Percentiles rank a stretch among this genome's conserved stretches.
These are phyloP conservation scores for Penicillium concentricum DNA, from an alignment of 2,329 filamentous ascomycete species.

Conservation along the genomic window DNA sequence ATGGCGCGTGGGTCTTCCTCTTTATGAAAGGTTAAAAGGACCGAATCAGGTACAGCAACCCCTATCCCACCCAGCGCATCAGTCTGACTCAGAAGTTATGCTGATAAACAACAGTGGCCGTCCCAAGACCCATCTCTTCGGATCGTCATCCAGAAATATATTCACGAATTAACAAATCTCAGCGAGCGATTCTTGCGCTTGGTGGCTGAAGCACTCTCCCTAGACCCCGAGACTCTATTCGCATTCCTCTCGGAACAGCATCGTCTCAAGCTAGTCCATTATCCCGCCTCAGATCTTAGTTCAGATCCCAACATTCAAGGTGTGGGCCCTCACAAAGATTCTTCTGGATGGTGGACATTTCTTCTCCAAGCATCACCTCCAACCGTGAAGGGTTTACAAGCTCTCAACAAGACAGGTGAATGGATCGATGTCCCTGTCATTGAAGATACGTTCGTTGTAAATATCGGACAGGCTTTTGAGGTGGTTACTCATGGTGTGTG, in stretches of 20 bases:
- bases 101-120: not conserved
- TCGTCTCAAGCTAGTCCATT: not conserved
- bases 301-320: constrained; percentile 43
- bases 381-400: constrained; percentile 32
- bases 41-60: not conserved
- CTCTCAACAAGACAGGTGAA: not conserved
- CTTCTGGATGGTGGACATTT: constrained; percentile 64
- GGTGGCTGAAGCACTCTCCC: not conserved
- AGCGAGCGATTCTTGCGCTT: not conserved
- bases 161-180: not conserved
- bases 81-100: not conserved
- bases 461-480: not conserved
- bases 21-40: not conserved
- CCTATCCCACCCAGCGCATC: too few species aligned
- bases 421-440: not conserved
- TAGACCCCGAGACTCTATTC: not conserved
- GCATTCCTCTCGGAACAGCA: not conserved
- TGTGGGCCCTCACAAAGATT: constrained; percentile 63
- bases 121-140: not conserved
- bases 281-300: not conserved
- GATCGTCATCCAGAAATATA: not conserved
- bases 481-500: not conserved
- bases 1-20: not conserved
- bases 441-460: not conserved
- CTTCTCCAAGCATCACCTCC: constrained; percentile 59